Percentiles rank a stretch among this genome's conserved stretches.
phyloP scores from a whole-genome alignment of 495 filamentous ascomycete genomes.

The Lineolata rhizophorae region DNA sequence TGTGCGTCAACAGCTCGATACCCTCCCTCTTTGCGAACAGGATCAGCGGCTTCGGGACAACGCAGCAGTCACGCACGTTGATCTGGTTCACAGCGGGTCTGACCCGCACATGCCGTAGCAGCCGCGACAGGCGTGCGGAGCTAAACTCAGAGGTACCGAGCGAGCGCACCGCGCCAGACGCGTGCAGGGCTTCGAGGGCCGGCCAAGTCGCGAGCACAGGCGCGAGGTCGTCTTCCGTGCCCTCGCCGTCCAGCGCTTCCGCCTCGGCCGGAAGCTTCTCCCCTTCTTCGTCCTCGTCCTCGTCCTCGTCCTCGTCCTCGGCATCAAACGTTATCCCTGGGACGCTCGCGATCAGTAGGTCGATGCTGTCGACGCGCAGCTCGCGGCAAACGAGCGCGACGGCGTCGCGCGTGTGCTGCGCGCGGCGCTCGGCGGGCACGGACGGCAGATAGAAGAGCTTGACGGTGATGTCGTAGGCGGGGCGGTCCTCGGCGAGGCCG shows the following conservation, averaged over 20 bases:
- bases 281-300: conserved; percentile 31
- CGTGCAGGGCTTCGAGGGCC: conserved; percentile 52
- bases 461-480: conserved; percentile 76
- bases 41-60: conserved; percentile 75
- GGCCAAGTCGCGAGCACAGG: conserved; percentile 49
- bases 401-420: conserved; percentile 49
- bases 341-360: conserved; percentile 82
- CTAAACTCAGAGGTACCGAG: conserved; percentile 86
- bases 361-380: conserved; percentile 49
- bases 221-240: conserved; percentile 29
- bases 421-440: conserved; percentile 35
- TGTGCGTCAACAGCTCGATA: conserved; percentile 82
- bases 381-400: conserved; percentile 59
- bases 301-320: conserved; percentile 64
- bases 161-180: conserved; percentile 42
- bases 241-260: conserved; percentile 8
- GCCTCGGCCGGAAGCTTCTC: too few relatives aligned
- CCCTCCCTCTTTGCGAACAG: conserved; percentile 61
- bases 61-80: conserved; percentile 90
- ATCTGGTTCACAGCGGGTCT: conserved; percentile 85
- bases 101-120: conserved; percentile 40
- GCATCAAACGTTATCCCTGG: conserved; percentile 86
- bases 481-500: conserved; percentile 52
- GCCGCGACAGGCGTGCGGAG: conserved; percentile 47
- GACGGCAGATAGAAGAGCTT: conserved; percentile 81